phyloP scores from a whole-genome alignment of 1,284 basidiomycete species.

The Tremellales sp. region DNA sequence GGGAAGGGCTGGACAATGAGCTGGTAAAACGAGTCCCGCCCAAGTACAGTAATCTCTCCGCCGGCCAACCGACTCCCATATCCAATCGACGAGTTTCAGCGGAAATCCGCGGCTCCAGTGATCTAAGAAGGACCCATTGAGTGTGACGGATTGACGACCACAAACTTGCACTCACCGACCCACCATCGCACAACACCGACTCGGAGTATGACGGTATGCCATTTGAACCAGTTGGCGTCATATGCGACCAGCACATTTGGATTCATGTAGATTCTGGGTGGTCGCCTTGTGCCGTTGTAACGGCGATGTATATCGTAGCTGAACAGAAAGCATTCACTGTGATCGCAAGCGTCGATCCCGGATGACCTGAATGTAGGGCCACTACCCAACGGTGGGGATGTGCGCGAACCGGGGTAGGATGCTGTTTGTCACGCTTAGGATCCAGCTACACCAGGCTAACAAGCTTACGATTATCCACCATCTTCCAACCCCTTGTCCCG shows the following conservation, averaged over 20 bases:
- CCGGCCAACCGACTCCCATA: constrained; percentile 20
- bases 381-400: constrained; percentile 44
- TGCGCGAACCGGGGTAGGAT: constrained; percentile 31
- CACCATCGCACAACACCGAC: constrained; percentile 53
- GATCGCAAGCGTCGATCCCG: constrained; percentile 52
- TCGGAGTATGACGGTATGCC: constrained; percentile 53
- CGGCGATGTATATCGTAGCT: constrained; percentile 58
- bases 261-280: constrained; percentile 53
- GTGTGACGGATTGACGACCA: too few relatives aligned
- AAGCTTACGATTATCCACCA: constrained; percentile 38
- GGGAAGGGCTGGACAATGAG: constrained; percentile 25
- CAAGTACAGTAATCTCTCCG: constrained; percentile 35
- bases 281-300: constrained; percentile 42
- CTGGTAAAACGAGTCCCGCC: constrained; percentile 23
- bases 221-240: constrained; percentile 49
- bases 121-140: constrained; percentile 6
- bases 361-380: constrained; percentile 54
- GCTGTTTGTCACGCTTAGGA: constrained; percentile 11
- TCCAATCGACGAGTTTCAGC: constrained; percentile 22
- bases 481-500: constrained; percentile 35
- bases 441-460: too few relatives aligned
- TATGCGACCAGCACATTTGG: constrained; percentile 51
- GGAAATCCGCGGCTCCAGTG: constrained; percentile 28
- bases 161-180: constrained; percentile 36
- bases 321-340: constrained; percentile 56